These are phyloP conservation scores for Botrytis tulipae DNA, from an alignment of 2,329 filamentous ascomycete genomes.

Conservation along the genomic window DNA sequence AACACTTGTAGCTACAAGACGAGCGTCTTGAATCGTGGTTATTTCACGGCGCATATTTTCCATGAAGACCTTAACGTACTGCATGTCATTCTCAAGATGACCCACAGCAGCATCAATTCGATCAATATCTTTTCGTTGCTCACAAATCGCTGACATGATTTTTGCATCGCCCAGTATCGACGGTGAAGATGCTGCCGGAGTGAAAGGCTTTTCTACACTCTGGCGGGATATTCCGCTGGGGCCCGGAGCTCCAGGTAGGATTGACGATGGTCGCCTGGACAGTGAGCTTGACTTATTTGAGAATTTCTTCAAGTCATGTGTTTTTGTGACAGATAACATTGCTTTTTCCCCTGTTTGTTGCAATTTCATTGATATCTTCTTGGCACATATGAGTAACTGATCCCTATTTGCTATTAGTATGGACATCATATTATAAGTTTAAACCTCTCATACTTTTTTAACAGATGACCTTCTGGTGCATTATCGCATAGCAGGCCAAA, in stretches of 20 bases:
- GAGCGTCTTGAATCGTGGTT: background rate
- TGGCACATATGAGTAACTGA: constrained; percentile 35
- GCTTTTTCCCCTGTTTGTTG: constrained; percentile 29
- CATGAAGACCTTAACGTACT: constrained; percentile 37
- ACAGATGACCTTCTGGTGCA: constrained; percentile 35
- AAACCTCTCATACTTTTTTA: constrained; percentile 31
- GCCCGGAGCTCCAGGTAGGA: background rate
- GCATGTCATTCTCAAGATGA: constrained; percentile 35
- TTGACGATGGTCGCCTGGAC: constrained; percentile 5
- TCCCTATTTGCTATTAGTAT: constrained; percentile 27
- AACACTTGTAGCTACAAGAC: background rate
- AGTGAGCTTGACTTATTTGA: constrained; percentile 7
- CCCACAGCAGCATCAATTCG: constrained; percentile 32
- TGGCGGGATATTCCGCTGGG: background rate
- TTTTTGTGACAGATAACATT: constrained; percentile 28
- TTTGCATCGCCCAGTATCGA: background rate
- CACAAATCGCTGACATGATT: constrained; percentile 2
- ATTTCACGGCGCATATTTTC: constrained; percentile 33
- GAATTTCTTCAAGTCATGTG: constrained; percentile 26
- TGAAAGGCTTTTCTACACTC: background rate
- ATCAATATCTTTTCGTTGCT: constrained; percentile 37
- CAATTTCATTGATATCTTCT: constrained; percentile 31
- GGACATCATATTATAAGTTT: background rate
- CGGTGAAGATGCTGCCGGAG: background rate
- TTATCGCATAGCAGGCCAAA: constrained; percentile 36